Base-by-base conservation (phyloP, 352 stramenopile species). In the Phytophthora fragariae region DNA sequence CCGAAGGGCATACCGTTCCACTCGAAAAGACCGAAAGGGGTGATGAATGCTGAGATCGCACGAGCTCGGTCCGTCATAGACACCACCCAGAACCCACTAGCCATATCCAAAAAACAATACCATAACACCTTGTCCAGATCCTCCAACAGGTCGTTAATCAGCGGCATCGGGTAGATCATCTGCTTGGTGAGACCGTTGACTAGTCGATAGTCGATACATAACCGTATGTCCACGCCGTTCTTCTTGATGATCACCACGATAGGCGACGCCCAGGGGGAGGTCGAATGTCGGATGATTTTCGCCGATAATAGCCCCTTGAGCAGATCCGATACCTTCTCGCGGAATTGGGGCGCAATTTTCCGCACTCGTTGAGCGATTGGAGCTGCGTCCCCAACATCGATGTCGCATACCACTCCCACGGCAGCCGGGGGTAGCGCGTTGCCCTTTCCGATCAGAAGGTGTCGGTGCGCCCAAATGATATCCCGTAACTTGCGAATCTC, bases 401-500 rank as follows among this genome's bases (percentile, higher is more conserved):
- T 46, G 12, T 46, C 39, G 39, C 39, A 46, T 14, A 46, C 39
- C 12, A 3, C 39, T 27, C 39, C 39, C n/a, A 46, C 14, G 1
- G 39, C 39, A 5, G 10, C 9, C 9, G 39, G 39, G 10, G 39
- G 39, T 17, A 46, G 11, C 3, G 39, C 10, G 14, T 17, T 46
- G 10, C 39, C 39, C 12, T 46, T 46, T 0, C 72, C 75, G 39
- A 85, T 82, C 2, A 85, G 15, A 11, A 76, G 66, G 8, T 64
- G 46, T 5, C 33, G 9, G 0, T 41, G 12, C 4, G 50, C 49
- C 75, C 68, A 79, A 11, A 86, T 63, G 14, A 76, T 75, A 1
- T 54, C 29, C 0, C 57, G 53, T 1, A 83, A 9, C 6, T 27
- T 47, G 6, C 72, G 70, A 3, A 76, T 46, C 21, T 76, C 37